Evolutionary conservation across 176 grass and related monocot species (phyloP).

Genomic region (Thinopyrum elongatum): DNA sequence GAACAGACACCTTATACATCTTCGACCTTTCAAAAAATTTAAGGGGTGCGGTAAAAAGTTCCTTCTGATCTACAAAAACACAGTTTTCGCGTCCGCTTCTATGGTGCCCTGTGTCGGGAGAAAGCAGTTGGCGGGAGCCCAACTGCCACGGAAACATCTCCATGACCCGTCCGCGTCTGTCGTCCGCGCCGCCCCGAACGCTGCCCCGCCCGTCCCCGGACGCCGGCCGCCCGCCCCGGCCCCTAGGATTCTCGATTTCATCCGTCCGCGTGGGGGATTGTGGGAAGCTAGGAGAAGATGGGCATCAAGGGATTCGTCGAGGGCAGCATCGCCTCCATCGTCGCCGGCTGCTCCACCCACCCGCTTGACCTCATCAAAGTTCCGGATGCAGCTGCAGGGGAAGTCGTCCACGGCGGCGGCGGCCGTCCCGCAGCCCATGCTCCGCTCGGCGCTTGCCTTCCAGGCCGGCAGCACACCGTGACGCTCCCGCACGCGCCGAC

Average conservation of each 20-base stretch:
- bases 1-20: too few species aligned
- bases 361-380: constrained; percentile 92
- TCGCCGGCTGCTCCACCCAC: constrained; percentile 89
- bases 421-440: constrained; percentile 4
- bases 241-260: not conserved
- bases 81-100: too few species aligned
- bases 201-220: too few species aligned
- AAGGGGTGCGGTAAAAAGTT: too few species aligned
- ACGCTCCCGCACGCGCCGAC: constrained; percentile 30
- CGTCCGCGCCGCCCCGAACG: too few species aligned
- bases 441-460: constrained; percentile 73
- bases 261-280: not conserved
- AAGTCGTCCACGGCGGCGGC: constrained; percentile 24
- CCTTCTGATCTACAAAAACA: too few species aligned
- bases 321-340: constrained; percentile 83
- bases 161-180: too few species aligned
- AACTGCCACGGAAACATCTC: too few species aligned
- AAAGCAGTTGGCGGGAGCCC: too few species aligned
- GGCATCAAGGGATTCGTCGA: constrained; percentile 88
- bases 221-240: too few species aligned
- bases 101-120: too few species aligned
- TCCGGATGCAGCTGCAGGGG: constrained; percentile 88
- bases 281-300: constrained; percentile 47
- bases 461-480: constrained; percentile 32
- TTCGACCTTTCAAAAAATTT: too few species aligned